Base-by-base conservation (phyloP, 148 eudicot species). In the Chenopodium suecicum region DNA sequence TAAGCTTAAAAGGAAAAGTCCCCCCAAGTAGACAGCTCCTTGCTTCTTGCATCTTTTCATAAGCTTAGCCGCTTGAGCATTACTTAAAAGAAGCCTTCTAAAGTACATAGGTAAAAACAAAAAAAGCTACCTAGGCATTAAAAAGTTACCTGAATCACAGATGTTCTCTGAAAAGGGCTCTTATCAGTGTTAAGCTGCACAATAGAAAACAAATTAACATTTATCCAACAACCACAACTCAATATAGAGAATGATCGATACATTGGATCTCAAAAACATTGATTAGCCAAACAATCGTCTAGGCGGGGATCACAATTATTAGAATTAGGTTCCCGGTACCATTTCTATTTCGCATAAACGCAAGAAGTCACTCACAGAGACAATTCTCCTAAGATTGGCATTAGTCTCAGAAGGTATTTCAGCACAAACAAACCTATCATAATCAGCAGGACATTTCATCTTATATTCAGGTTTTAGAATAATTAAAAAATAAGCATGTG, bases 131-230 rank as follows among this genome's bases (percentile, higher is more conserved):
- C 37, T 34, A 34, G 37, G 37, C 37, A 34, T 34, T 34, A 62
- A 58, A 66, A 67, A 76, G 31, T 74, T 92, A 96, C 99, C 99
- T 96, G 99, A 78, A 92, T 92, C 74, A 92, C 99, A 86, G 94
- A 96, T 76, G 98, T 94, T 75, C 98, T 87, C 82, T 94, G 98
- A 80, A 96, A 94, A 79, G 99, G 99, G 82, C 99, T 96, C 86
- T 92, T 96, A 62, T 94, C 99, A 82, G 87, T 91, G 88, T 96
- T 96, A 84, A 96, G 91, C 95, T 96, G 97, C 91, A 78, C 86
- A 81, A 76, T 65, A 74, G 70, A 76, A 86, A 66, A 16, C 41
- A 75, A 47, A 82, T 60, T 60, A 71, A 56, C 22, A 77, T 58
- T 14, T 41, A 73, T 25, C 78, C 69, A 50, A 80, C 16, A 27